These are phyloP conservation scores for Corchorus olitorius DNA, from an alignment of 345 rosid species.

Conservation along the genomic window DNA sequence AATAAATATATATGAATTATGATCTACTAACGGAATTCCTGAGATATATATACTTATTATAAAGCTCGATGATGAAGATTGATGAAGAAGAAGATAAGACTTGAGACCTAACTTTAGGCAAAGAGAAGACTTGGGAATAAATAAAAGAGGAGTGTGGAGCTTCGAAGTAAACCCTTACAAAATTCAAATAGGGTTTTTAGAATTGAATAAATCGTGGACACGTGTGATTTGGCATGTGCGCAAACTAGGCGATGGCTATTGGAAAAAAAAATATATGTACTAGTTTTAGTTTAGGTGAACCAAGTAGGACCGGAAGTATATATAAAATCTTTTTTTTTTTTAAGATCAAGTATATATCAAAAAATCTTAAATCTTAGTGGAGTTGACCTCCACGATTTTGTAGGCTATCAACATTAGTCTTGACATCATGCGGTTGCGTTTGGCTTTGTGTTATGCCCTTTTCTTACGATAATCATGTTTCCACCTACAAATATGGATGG, in stretches of 20 bases:
- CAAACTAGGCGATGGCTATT: not conserved
- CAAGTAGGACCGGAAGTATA: not conserved
- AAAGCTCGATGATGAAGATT: not conserved
- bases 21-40: not conserved
- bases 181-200: not conserved
- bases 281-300: not conserved
- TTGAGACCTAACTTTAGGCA: not conserved
- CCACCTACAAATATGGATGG: too few relatives aligned
- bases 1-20: not conserved
- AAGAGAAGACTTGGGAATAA: not conserved
- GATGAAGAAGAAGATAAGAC: not conserved
- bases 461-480: too few relatives aligned
- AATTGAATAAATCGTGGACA: not conserved
- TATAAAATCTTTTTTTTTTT: too few relatives aligned
- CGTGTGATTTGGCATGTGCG: constrained; percentile 2
- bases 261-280: not conserved
- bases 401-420: constrained; percentile 1
- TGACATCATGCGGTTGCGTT: not conserved
- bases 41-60: not conserved
- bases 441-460: too few relatives aligned
- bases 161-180: too few relatives aligned
- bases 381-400: not conserved
- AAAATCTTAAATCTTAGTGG: not conserved
- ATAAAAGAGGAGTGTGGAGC: not conserved
- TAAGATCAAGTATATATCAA: not conserved